These are phyloP conservation scores for slime mould (Dictyostelium discoideum) DNA, from an alignment of 78 protist genomes.

Conservation along the genomic window dicty_2.7 NC_007090.3:836501-837000, in stretches of 20 bases:
- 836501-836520: not conserved
- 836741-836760: not conserved
- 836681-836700: not conserved
- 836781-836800: constrained; percentile 45
- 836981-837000: constrained; percentile 4
- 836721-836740: not conserved
- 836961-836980: constrained; percentile 60
- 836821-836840: no score
- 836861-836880: not conserved
- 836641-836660: not conserved
- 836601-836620: not conserved
- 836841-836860: not conserved
- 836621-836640: not conserved
- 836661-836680: not conserved
- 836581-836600: not conserved
- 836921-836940: constrained; percentile 34
- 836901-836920: no score
- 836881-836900: not conserved
- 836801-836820: constrained; percentile 22
- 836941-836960: constrained; percentile 28
- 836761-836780: constrained; percentile 43
- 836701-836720: not conserved
- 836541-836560: not conserved
- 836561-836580: not conserved
- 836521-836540: not conserved